A percentile compares a stretch with the other conserved stretches of the same genome.
phyloP scores from a whole-genome alignment of 441 rosid species.

The Caryocar brasiliense region DNA sequence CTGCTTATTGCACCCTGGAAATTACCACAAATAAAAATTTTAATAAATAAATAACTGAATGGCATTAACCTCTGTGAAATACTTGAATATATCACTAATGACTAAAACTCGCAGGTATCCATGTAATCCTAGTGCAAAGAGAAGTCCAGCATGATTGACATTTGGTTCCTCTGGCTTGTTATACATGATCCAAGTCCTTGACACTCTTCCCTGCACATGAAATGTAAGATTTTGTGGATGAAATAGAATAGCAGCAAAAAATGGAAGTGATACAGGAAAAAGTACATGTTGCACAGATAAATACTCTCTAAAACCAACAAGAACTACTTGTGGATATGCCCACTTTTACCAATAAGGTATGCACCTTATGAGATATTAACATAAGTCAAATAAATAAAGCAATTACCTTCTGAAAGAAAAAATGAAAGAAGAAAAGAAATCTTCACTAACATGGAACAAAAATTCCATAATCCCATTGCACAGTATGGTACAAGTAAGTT shows the following conservation, averaged over 20 bases:
- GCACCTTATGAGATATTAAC: too few species aligned
- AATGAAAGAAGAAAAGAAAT: too few species aligned
- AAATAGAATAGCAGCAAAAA: background rate
- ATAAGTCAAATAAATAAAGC: too few species aligned
- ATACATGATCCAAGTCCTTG: slow-evolving; percentile 91
- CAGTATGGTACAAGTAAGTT: too few species aligned
- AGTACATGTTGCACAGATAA: too few species aligned
- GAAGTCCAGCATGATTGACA: slow-evolving; percentile 88
- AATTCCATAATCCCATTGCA: too few species aligned
- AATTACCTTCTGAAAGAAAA: too few species aligned
- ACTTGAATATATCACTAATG: slow-evolving; percentile 77
- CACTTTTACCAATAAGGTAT: too few species aligned
- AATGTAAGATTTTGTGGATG: too few species aligned
- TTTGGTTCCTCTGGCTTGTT: slow-evolving; percentile 90
- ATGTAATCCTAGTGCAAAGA: slow-evolving; percentile 89
- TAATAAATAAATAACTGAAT: background rate
- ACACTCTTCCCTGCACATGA: slow-evolving; percentile 78
- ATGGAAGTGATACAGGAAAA: background rate
- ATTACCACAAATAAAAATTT: slow-evolving; percentile 7
- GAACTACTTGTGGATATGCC: too few species aligned
- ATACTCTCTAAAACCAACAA: too few species aligned
- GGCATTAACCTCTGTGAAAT: slow-evolving; percentile 63
- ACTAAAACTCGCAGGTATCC: slow-evolving; percentile 76
- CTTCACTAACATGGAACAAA: too few species aligned
- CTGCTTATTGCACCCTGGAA: background rate